Conservation (phyloP, 257 asterid genomes). For the Echites panduratus region DNA sequence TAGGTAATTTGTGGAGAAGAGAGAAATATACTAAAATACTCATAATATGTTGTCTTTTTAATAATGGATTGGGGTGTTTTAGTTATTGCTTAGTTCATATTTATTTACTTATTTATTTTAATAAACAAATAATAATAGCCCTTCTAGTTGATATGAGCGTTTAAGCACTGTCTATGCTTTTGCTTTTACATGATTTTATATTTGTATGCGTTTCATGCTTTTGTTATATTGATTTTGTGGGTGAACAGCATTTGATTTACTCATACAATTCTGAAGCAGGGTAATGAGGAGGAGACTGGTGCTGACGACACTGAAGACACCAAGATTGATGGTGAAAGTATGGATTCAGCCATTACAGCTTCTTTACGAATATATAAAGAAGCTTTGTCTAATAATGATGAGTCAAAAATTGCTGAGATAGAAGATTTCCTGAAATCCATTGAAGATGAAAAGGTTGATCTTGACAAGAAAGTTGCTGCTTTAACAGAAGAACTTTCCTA, state of each 20-base stretch:
- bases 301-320: slow-evolving; percentile 32
- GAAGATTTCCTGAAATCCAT: slow-evolving; percentile 52
- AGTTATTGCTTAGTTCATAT: too few species aligned
- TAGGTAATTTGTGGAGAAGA: not conserved
- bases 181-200: not conserved
- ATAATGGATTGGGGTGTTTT: not conserved
- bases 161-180: not conserved
- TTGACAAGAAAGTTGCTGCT: slow-evolving; percentile 42
- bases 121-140: not conserved
- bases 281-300: slow-evolving; percentile 24
- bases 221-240: not conserved
- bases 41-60: not conserved
- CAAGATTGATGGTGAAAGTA: slow-evolving; percentile 32
- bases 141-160: not conserved
- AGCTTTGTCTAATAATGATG: slow-evolving; percentile 61
- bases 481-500: slow-evolving; percentile 52
- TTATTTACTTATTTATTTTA: too few species aligned
- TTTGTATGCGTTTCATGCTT: not conserved
- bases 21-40: not conserved
- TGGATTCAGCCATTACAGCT: slow-evolving; percentile 41
- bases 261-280: slow-evolving; percentile 33
- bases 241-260: not conserved
- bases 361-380: slow-evolving; percentile 55
- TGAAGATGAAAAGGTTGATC: slow-evolving; percentile 58
- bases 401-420: slow-evolving; percentile 52